Evolutionary conservation across 768 basidiomycete genomes (phyloP), one percentile per base, ranked within the genome.

Genomic region (Lanmaoa pseudosensibilis): DNA sequence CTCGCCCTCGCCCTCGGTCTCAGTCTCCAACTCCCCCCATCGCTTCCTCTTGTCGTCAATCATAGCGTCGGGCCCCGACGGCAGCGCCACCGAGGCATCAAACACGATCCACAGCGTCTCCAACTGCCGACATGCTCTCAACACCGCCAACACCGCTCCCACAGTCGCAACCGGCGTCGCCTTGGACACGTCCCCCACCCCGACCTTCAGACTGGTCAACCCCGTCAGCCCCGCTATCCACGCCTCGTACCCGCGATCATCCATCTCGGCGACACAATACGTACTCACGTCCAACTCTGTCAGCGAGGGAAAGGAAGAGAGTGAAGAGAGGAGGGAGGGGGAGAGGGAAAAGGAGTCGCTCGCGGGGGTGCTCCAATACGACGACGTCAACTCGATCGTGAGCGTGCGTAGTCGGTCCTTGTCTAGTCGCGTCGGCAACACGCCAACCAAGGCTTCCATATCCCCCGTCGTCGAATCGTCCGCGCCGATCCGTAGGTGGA

Each of bases 331-430:
- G 18, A 68, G 21, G 11, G 56, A 15, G 2, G 58, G 15, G 0
- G 64, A 58, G 30, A 69, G 68, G 1, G 45, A 41, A 47, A 68
- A 68, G 5, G 66, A 56, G 30, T 69, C 65, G 52, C 59, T 63
- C 4, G 63, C 55, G 0, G 64, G 62, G 2, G 62, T 57, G 18
- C 57, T 62, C 66, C 68, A 70, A 38, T 70, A 70, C 1, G 68
- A 68, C 13, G 66, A 70, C 3, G 65, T 69, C 41, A 69, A 50
- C 38, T 69, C 63, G 50, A 67, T 34, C 5, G 51, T 54, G 46
- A 69, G 55, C 18, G 49, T n/a, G 12, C 18, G 57, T 1, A 69
- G 25, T 0, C 40, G 56, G 1, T 18, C 18, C 38, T 52, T 60
- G 51, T 65, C 61, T 2, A 69, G 30, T 21, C 47, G 65, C 2